Conservation (phyloP, 1,284 basidiomycete genomes). For the Apiotrichum laibachii region DNA sequence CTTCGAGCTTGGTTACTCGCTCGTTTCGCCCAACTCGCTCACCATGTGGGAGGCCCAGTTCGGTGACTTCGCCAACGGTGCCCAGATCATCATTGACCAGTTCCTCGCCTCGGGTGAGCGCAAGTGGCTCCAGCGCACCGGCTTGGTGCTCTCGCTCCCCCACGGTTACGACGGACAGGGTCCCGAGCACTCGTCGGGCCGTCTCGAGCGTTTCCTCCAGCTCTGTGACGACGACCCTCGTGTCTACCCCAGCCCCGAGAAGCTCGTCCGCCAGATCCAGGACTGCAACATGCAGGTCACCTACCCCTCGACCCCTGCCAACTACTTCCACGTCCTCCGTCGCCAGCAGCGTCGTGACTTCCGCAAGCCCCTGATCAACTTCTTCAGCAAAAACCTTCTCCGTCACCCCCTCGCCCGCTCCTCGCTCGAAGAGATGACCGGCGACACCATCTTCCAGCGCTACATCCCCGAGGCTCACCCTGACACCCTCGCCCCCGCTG, state of each 20-base stretch:
- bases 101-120: slow-evolving; percentile 97
- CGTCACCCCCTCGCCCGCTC: slow-evolving; percentile 92
- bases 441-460: slow-evolving; percentile 85
- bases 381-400: slow-evolving; percentile 94
- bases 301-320: slow-evolving; percentile 90
- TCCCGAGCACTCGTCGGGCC: slow-evolving; percentile 95
- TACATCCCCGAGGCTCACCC: slow-evolving; percentile 84
- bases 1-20: slow-evolving; percentile 97
- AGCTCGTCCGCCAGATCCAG: slow-evolving; percentile 92
- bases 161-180: slow-evolving; percentile 99
- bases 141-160: slow-evolving; percentile 85
- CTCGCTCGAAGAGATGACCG: slow-evolving; percentile 78
- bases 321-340: slow-evolving; percentile 94
- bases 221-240: slow-evolving; percentile 97
- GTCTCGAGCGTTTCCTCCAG: slow-evolving; percentile 95
- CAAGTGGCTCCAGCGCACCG: slow-evolving; percentile 96
- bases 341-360: slow-evolving; percentile 94
- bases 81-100: slow-evolving; percentile 98
- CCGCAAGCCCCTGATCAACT: slow-evolving; percentile 89
- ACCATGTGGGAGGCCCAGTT: slow-evolving; percentile 99
- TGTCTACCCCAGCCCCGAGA: slow-evolving; percentile 81
- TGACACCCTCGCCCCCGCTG: slow-evolving; percentile 68
- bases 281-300: slow-evolving; percentile 99
- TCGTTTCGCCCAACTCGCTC: slow-evolving; percentile 89
- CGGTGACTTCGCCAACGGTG: slow-evolving; percentile 96